Evolutionary conservation across 805 yeast species (phyloP), one percentile per base, ranked within the genome.

Genomic region (Monosporozyma aquatica): DNA sequence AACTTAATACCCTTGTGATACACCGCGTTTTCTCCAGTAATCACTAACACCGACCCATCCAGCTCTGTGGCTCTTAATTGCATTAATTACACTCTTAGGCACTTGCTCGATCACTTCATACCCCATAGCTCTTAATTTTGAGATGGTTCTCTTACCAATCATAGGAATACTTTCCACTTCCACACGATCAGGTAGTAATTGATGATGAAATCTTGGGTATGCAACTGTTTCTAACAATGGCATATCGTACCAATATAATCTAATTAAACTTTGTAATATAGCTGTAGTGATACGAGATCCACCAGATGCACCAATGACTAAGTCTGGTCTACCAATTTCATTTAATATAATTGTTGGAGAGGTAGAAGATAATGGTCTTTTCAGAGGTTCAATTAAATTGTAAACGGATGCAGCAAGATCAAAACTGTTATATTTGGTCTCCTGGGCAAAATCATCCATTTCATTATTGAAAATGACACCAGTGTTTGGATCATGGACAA

Each of bases 401-500:
- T 73, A 84, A 15, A 76, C 66, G 0, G 95, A 85, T 0, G 98
- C 95, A 8, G 76, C 74, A 38, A 90, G 71, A 21, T 80, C 82
- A 62, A 87, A 90, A 13, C 87, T 81, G 61, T 90, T 90, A 14
- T 74, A 68, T 6, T 71, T 65, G 13, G 74, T 68, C 1, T 92
- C 87, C 25, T 75, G 68, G 7, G 95, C 82, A 55, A 90, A 90
- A 58, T 90, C 97, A 61, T 90, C 97, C 96, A 90, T 89, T 61
- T 90, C 87, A 52, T 86, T 78, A 64, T 90, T 90, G 54, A 90
- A 64, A 8, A 90, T 71, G 7, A 90, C 67, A 2, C 97, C 97
- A 0, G 97, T 89, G 1, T 46, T 59, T 1, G 81, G 79, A 58
- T 90, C 97, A 57, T 81, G 83, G 5, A 90, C 81, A 51, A 78